phyloP scores from a whole-genome alignment of 768 basidiomycete species.

The Boletus barrowsii region DNA sequence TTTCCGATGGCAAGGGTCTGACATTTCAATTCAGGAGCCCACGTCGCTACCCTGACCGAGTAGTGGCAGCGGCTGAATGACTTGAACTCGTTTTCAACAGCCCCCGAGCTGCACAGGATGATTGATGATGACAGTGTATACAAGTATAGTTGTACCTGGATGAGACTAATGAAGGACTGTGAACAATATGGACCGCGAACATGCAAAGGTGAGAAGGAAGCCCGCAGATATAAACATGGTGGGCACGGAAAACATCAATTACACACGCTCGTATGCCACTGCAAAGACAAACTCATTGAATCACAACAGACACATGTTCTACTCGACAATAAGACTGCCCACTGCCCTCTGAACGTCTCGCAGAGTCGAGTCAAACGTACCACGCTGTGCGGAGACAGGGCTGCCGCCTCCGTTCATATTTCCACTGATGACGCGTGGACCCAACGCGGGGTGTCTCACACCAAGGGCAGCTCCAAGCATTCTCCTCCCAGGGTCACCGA shows the following conservation, averaged over 20 bases:
- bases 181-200: slow-evolving; percentile 21
- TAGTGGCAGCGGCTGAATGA: not conserved
- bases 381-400: slow-evolving; percentile 26
- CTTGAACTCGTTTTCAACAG: not conserved
- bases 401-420: slow-evolving; percentile 35
- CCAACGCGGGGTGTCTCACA: slow-evolving; percentile 73
- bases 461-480: slow-evolving; percentile 88
- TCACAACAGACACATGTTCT: slow-evolving; percentile 22
- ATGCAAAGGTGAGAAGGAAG: slow-evolving; percentile 8
- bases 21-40: slow-evolving; percentile 8
- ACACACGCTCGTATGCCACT: slow-evolving; percentile 19
- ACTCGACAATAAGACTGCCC: slow-evolving; percentile 76
- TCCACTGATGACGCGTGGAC: slow-evolving; percentile 52
- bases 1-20: not conserved
- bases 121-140: slow-evolving; percentile 19
- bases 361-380: slow-evolving; percentile 54
- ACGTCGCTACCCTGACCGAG: slow-evolving; percentile 10
- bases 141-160: slow-evolving; percentile 24
- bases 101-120: not conserved
- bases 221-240: slow-evolving; percentile 15
- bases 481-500: slow-evolving; percentile 85
- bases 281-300: slow-evolving; percentile 12
- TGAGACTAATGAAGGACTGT: slow-evolving; percentile 28
- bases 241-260: slow-evolving; percentile 15
- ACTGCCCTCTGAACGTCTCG: slow-evolving; percentile 72